Evolutionary conservation across 2,329 filamentous ascomycete species (phyloP), one percentile per base, ranked within the genome.

Genomic region (Cyphellophora europaea): DNA sequence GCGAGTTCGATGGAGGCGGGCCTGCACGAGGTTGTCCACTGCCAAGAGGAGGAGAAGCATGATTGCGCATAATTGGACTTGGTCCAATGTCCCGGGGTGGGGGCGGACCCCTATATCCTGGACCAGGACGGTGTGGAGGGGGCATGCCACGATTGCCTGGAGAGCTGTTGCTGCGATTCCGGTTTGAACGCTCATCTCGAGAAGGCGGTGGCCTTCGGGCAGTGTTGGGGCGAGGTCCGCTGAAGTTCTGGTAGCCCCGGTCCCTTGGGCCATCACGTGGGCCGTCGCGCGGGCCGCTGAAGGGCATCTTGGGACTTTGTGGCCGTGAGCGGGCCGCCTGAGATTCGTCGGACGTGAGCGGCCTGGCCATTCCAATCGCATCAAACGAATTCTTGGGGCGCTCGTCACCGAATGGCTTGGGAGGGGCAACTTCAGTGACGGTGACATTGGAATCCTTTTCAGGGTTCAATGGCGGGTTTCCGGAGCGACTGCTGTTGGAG

Each of bases 401-500:
- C n/a, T 8, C 8, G 12, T 45, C 43, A 44, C 14, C 43, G 39
- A 14, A 37, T 37, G n/a, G 17, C 33, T n/a, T 19, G 12, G 28
- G 40, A 2, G 44, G 39, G 11, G 46, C 41, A 4, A 27, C 38
- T 13, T 40, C 29, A 13, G 38, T 33, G 25, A 42, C 34, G 6
- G 27, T 29, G 19, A 44, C 36, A 5, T 19, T 34, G 3, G 44
- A 37, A 5, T 23, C 32, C 36, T 39, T 47, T 30, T 42, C 40
- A 2, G 21, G 5, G 17, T 28, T 27, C 3, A 30, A 32, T 12
- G 35, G 35, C 19, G 44, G 45, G 18, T 19, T 29, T 30, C 35
- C 36, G 4, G 44, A 48, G 16, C 43, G 43, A 16, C 39, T 37
- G 27, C 45, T 49, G 40, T 38, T 46, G 5, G 41, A 45, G 12